Evolutionary conservation across 2,329 filamentous ascomycete genomes (phyloP), one percentile per base, ranked within the genome.

Genomic region (Sodiomyces alkalinus): DNA sequence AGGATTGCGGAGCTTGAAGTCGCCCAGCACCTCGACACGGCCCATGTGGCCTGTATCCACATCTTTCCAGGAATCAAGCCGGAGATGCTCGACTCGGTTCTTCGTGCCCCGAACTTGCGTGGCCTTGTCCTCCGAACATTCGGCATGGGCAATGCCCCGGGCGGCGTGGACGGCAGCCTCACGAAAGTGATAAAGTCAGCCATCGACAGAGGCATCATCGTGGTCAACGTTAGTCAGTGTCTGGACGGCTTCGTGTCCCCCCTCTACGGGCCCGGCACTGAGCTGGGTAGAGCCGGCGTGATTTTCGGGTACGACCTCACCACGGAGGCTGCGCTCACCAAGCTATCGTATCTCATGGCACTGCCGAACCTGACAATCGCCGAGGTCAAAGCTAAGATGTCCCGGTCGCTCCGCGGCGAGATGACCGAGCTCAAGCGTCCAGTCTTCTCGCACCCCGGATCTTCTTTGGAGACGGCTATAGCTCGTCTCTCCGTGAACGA

Each of bases 191-290:
- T 93, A 42, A 67, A 71, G 12, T 69, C 74, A 23, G 85, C 81
- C 14, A 81, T 92, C 22, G 62, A 75, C 45, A 70, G 82, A 33
- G 85, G 82, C 20, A 75, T 90, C 38, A 73, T 90, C 33, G 76
- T 94, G 34, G 81, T 93, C 39, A 93, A 92, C 47, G 76, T 94
- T 34, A 92, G 81, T 28, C 86, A 94, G 56, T 94, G 86, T 62
- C 67, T 76, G 41, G 76, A 68, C 34, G 79, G 79, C 23, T 79
- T 78, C 43, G 79, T 83, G 13, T 80, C 72, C 28, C 77, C 79
- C 3, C 62, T 83, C n/a, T 85, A 83, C 53, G 79, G 78, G 2
- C 72, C 79, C 0, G 79, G 74, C 7, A 80, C 81, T 39, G 74
- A 78, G 22, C 68, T 93, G 12, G 82, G 81, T 21, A 68, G 75